A percentile compares a stretch with the other conserved stretches of the same genome.
Evolutionary conservation across 805 yeast genomes (phyloP).

Genomic region (Ogataea naganishii): DNA sequence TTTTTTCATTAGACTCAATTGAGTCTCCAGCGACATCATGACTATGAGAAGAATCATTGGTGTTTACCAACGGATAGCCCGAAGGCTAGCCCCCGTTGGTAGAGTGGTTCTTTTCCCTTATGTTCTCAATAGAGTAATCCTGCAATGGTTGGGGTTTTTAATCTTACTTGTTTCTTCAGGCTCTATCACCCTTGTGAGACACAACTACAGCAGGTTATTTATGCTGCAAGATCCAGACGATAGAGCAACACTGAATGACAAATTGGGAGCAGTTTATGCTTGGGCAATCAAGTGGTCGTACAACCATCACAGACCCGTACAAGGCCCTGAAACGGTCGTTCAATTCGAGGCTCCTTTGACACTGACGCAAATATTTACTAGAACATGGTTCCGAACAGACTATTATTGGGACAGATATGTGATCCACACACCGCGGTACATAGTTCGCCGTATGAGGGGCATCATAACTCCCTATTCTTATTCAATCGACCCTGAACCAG

Average conservation of each 20-base stretch:
- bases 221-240: constrained; percentile 17
- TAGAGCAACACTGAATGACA: constrained; percentile 10
- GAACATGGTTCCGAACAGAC: constrained; percentile 24
- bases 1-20: too few relatives aligned
- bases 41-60: background rate
- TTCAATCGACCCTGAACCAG: too few relatives aligned
- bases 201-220: constrained; percentile 14
- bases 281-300: too few relatives aligned
- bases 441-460: constrained; percentile 11
- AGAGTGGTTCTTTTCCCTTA: constrained; percentile 16
- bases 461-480: constrained; percentile 6
- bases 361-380: constrained; percentile 9
- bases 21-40: background rate
- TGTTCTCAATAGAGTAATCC: constrained; percentile 9
- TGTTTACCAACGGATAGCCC: constrained; percentile 3
- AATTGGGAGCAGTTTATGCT: background rate
- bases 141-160: constrained; percentile 13
- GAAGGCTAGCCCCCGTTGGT: constrained; percentile 13
- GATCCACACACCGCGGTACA: constrained; percentile 26
- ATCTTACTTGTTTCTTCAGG: constrained; percentile 10
- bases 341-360: constrained; percentile 18
- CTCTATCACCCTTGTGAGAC: constrained; percentile 10
- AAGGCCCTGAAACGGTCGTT: too few relatives aligned
- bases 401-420: constrained; percentile 31
- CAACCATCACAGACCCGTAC: too few relatives aligned